phyloP scores from a whole-genome alignment of 2,329 filamentous ascomycete genomes.

The Alternaria triticimaculans region DNA sequence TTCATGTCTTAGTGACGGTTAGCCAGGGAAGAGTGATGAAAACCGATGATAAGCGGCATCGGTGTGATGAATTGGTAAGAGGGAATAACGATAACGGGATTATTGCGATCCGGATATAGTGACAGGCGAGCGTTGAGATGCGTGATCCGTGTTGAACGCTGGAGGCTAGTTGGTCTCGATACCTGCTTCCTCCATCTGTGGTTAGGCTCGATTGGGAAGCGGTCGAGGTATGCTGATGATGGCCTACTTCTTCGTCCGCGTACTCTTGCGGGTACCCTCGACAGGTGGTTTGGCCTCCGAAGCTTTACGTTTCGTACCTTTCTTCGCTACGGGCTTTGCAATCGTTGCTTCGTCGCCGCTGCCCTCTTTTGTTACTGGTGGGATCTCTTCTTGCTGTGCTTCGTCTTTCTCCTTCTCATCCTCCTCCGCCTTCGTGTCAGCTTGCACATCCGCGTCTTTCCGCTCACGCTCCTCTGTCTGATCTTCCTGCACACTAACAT shows the following conservation, averaged over 20 bases:
- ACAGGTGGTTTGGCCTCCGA: conserved; percentile 11
- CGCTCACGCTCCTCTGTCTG: not conserved
- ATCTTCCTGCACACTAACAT: conserved; percentile 5
- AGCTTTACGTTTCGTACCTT: conserved; percentile 34
- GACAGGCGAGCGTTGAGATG: not conserved
- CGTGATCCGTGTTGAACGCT: not conserved
- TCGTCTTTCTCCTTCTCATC: not conserved
- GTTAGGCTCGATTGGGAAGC: not conserved
- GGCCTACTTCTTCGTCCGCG: conserved; percentile 27
- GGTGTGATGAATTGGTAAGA: not conserved
- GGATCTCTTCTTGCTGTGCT: not conserved
- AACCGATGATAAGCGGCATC: conserved; percentile 5
- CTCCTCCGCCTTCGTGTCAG: not conserved
- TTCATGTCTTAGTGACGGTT: not conserved
- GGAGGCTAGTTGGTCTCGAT: not conserved
- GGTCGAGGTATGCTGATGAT: not conserved
- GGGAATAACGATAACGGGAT: not conserved
- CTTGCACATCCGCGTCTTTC: not conserved
- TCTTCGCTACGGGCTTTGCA: conserved; percentile 12
- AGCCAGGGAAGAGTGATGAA: not conserved
- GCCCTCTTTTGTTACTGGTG: not conserved
- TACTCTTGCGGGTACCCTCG: conserved; percentile 37
- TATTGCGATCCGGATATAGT: not conserved
- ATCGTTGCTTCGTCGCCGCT: not conserved
- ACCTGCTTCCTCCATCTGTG: not conserved